Evolutionary conservation across 352 stramenopile genomes (phyloP), one percentile per base, ranked within the genome.

Genomic region (Hyaloperonospora brassicae): DNA sequence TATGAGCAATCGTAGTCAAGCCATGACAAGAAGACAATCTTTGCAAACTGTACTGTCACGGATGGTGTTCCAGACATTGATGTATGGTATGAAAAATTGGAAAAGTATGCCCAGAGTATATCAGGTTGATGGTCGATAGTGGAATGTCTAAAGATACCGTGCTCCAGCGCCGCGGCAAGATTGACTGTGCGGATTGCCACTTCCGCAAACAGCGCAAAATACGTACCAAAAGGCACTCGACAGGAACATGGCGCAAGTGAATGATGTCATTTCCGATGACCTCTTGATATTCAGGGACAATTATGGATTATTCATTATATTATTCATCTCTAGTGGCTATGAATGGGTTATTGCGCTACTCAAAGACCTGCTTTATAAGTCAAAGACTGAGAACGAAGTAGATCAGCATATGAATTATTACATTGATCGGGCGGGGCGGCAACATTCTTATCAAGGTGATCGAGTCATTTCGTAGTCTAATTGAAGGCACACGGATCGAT

Each of bases 131-230:
- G 50, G 51, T 53, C 6, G 57, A 60, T 46, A 31, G 47, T 12
- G 10, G 51, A 22, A 36, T 64, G 13, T 50, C 25, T 5, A 63
- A 63, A 17, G 56, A 49, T 0, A 54, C 58, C 13, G 49, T 57
- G 48, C 42, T 62, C 1, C 39, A 52, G 30, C 36, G 30, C 13
- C 38, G 57, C 13, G 31, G 47, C 0, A 52, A 56, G 30, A 40
- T 55, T 31, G 57, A 59, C 11, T 64, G 57, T 40, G 45, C 40
- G 2, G 50, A 54, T n/a, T 64, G 50, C 21, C 57, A 59, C 23
- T 41, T 64, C 5, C 50, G 45, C 1, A 64, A 64, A 39, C 57
- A 59, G 23, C 24, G 41, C n/a, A 17, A 36, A 4, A 59, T 56
- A 52, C 50, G 23, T 60, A 46, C 7, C 27, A 10, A 2, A 57